Conservation (phyloP, 2,329 filamentous ascomycete species). For the Fusarium sp. region DNA sequence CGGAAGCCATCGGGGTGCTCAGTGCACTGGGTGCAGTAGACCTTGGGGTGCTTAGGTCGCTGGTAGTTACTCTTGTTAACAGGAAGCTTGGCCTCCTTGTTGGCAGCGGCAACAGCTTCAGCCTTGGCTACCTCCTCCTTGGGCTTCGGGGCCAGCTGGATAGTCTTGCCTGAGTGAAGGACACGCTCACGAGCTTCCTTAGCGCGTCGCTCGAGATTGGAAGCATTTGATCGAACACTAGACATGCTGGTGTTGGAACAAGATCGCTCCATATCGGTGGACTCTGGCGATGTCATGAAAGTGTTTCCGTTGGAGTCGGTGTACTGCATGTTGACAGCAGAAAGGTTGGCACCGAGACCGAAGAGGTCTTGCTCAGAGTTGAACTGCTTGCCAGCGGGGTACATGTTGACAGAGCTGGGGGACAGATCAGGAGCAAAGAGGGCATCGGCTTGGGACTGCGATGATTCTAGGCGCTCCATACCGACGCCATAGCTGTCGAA, state of each 20-base stretch:
- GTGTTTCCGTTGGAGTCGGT: conserved; percentile 43
- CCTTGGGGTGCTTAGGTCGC: conserved; percentile 75
- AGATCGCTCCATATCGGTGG: conserved; percentile 58
- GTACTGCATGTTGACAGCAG: conserved; percentile 40
- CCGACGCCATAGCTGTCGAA: conserved; percentile 45
- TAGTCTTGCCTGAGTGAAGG: conserved; percentile 52
- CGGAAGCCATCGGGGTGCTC: conserved; percentile 82
- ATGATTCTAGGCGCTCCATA: conserved; percentile 52
- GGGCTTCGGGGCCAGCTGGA: conserved; percentile 58
- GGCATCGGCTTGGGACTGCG: conserved; percentile 47
- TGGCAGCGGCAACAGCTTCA: conserved; percentile 15
- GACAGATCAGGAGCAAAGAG: conserved; percentile 31
- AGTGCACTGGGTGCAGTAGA: conserved; percentile 75
- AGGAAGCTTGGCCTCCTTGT: conserved; percentile 55
- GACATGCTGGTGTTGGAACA: conserved; percentile 54
- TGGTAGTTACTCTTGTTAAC: conserved; percentile 58
- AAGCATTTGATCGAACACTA: conserved; percentile 57
- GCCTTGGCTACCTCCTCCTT: conserved; percentile 22
- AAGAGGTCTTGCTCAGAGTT: conserved; percentile 47
- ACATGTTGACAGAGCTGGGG: conserved; percentile 23
- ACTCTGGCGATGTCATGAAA: conserved; percentile 40
- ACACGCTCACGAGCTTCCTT: conserved; percentile 59
- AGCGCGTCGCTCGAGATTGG: conserved; percentile 55
- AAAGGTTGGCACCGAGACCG: conserved; percentile 52
- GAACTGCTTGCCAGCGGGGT: conserved; percentile 43